A percentile compares a stretch with the other conserved stretches of the same genome.
phyloP scores from a whole-genome alignment of 1,284 basidiomycete species.

The Fomitopsis pinicola region DNA sequence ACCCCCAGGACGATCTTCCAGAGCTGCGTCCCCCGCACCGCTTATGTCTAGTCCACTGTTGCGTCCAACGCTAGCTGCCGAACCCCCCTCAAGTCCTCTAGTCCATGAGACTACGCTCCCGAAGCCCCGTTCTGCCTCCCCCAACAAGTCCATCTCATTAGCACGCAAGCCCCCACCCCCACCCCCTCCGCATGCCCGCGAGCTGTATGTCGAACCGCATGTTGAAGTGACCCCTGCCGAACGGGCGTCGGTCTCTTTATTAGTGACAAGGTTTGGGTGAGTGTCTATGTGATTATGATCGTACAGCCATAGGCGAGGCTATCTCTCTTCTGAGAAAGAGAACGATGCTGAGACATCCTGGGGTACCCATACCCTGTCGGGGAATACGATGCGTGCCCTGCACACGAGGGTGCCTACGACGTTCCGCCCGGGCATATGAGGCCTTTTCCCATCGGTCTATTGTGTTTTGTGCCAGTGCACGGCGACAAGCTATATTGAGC shows the following conservation, averaged over 20 bases:
- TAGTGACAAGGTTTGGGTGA: constrained; percentile 51
- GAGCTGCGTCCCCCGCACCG: constrained; percentile 35
- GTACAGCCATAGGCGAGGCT: neutral
- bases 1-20: constrained; percentile 47
- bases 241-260: constrained; percentile 33
- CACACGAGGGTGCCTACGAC: no score
- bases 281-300: constrained; percentile 21
- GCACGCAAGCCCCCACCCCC: constrained; percentile 25
- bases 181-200: constrained; percentile 17
- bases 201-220: constrained; percentile 4
- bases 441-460: no score
- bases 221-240: constrained; percentile 1
- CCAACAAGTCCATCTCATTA: constrained; percentile 20
- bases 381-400: no score
- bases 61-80: constrained; percentile 38
- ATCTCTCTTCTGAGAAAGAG: neutral
- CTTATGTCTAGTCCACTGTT: constrained; percentile 41
- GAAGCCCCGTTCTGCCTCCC: constrained; percentile 11
- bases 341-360: no score
- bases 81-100: constrained; percentile 23
- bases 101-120: constrained; percentile 7
- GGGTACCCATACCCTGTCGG: no score
- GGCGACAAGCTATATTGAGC: no score
- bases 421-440: no score
- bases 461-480: no score